Conservation (phyloP, 495 filamentous ascomycete genomes). For the Aspergillus leporis region DNA sequence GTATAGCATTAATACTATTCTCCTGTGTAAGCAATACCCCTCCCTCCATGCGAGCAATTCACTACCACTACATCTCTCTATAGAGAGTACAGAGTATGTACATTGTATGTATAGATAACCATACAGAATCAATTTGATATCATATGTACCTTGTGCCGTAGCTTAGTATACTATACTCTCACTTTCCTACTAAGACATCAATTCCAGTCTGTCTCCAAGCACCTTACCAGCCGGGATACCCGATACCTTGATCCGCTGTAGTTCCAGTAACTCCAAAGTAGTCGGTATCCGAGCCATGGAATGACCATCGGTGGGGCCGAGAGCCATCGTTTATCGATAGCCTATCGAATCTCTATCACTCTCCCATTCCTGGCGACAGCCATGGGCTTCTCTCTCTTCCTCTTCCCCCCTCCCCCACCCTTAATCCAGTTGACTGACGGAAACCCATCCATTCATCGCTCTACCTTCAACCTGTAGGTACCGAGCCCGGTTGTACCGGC, state of each 20-base stretch:
- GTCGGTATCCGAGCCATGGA: slow-evolving; percentile 16
- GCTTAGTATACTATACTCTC: background rate
- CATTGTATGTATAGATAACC: background rate
- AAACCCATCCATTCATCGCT: background rate
- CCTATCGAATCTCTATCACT: slow-evolving; percentile 24
- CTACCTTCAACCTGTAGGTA: background rate
- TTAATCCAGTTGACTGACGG: background rate
- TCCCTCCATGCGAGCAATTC: background rate
- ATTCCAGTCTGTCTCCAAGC: background rate
- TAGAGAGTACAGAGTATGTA: background rate
- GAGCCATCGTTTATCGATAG: slow-evolving; percentile 21
- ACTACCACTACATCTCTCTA: background rate
- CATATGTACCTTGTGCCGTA: background rate
- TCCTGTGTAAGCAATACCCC: background rate
- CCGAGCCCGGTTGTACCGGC: slow-evolving; percentile 2
- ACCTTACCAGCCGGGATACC: background rate
- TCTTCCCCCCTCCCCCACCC: background rate
- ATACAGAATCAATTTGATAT: background rate
- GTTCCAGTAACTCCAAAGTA: background rate
- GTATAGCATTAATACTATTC: background rate
- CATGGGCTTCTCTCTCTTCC: slow-evolving; percentile 1
- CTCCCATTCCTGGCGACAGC: slow-evolving; percentile 5
- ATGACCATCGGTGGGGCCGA: slow-evolving; percentile 10
- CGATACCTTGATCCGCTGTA: background rate
- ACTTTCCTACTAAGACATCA: background rate